Evolutionary conservation across 805 yeast genomes (phyloP).

Genomic region (Saccharomyces eubayanus): DNA sequence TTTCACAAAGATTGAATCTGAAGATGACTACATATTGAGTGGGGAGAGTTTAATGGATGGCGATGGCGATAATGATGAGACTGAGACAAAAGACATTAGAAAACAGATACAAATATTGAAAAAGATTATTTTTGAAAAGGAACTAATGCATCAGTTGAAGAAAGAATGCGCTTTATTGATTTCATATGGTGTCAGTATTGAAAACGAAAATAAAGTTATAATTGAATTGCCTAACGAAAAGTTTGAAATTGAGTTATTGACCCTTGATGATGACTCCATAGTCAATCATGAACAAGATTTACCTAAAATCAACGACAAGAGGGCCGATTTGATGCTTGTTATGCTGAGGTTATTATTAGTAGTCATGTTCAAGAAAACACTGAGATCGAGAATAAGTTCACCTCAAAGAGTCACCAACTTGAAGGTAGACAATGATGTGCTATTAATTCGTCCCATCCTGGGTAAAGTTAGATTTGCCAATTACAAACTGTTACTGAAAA

Average conservation of each 20-base stretch:
- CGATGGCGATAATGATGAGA: conserved; percentile 8
- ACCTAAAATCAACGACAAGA: conserved; percentile 35
- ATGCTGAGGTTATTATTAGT: conserved; percentile 32
- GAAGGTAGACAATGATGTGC: conserved; percentile 12
- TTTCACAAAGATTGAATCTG: conserved; percentile 44
- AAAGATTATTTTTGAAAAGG: conserved; percentile 77
- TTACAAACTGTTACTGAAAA: conserved; percentile 22
- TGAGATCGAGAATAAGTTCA: conserved; percentile 20
- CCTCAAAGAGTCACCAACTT: conserved; percentile 3
- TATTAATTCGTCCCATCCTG: conserved; percentile 26
- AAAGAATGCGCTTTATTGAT: conserved; percentile 67
- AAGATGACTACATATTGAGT: conserved; percentile 42
- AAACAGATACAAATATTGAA: conserved; percentile 61
- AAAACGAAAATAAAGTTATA: conserved; percentile 53
- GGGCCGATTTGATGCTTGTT: conserved; percentile 31
- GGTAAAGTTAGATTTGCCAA: conserved; percentile 29
- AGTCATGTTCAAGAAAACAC: conserved; percentile 34
- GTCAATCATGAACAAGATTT: conserved; percentile 35
- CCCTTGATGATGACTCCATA: conserved; percentile 31
- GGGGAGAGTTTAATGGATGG: conserved; percentile 43
- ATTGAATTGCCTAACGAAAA: conserved; percentile 58
- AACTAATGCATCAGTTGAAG: conserved; percentile 66
- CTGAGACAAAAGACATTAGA: conserved; percentile 33
- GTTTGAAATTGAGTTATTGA: conserved; percentile 62
- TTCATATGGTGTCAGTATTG: conserved; percentile 59